Percentiles rank a stretch among this genome's conserved stretches.
Evolutionary conservation across 176 grass and related monocot genomes (phyloP).

Genomic region (Carex scoparia): DNA sequence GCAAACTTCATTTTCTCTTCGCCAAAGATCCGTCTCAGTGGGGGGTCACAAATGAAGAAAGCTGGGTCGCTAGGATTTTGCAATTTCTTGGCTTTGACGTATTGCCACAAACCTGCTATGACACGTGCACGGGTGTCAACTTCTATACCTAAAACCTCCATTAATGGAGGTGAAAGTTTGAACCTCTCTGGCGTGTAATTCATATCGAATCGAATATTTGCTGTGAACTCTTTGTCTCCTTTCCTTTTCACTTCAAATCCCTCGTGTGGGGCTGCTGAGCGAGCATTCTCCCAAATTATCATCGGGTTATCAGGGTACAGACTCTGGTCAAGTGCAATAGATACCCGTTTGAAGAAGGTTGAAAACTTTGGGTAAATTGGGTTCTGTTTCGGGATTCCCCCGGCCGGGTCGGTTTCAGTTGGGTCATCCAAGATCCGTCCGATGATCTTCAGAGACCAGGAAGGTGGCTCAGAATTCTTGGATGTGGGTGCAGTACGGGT

Average conservation of each 20-base stretch:
- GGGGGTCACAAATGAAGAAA: constrained; percentile 67
- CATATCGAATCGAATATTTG: constrained; percentile 75
- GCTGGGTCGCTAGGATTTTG: constrained; percentile 82
- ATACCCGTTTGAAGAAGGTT: constrained; percentile 80
- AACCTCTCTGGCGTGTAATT: constrained; percentile 93
- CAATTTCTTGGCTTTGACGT: constrained; percentile 91
- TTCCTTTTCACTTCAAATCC: constrained; percentile 94
- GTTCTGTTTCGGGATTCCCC: constrained; percentile 74
- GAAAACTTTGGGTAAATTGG: constrained; percentile 88
- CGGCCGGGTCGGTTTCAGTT: constrained; percentile 52
- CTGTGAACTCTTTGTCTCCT: constrained; percentile 84
- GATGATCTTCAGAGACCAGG: constrained; percentile 95
- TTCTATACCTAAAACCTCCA: constrained; percentile 92
- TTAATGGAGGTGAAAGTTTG: constrained; percentile 67
- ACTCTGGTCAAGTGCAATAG: constrained; percentile 49
- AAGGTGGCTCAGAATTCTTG: constrained; percentile 59
- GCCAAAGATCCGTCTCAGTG: constrained; percentile 75
- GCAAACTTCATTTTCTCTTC: constrained; percentile 93
- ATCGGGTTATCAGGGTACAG: constrained; percentile 75
- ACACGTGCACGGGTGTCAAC: constrained; percentile 79
- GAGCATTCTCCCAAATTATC: constrained; percentile 72
- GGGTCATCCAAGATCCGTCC: constrained; percentile 82
- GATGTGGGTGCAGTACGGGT: constrained; percentile 43
- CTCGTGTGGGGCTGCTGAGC: constrained; percentile 57
- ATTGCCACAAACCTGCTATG: constrained; percentile 89